Evolutionary conservation across 78 protist genomes (phyloP), one percentile per base, ranked within the genome.

Genomic region (Guillardia theta): DNA sequence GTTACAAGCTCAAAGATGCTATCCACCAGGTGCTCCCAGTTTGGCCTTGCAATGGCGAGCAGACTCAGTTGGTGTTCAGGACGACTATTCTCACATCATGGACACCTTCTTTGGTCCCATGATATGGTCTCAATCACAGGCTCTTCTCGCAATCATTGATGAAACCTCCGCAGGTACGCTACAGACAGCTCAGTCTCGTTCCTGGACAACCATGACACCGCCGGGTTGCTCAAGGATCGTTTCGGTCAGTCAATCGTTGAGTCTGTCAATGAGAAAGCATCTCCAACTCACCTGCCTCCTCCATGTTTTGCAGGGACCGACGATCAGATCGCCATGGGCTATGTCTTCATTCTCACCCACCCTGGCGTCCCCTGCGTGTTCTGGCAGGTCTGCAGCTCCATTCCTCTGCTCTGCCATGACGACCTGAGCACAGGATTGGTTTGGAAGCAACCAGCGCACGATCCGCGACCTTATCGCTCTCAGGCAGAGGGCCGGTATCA

Each of bases 131-230:
- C 70, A n/a, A n/a, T n/a, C n/a, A n/a, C n/a, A n/a, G n/a, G 4
- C 70, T 58, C 6, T 58, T 30, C 70, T 3, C 58, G 30, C 15
- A 15, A 10, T 19, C 58, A 50, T 19, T 15, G 58, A 50, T 15
- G 58, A 50, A 50, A 15, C 58, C 58, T 50, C 70, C 6, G 70
- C 70, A 58, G 70, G 45, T 78, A 78, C 48, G 90, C 10, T 48
- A 18, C 18, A 18, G 90, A 78, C 53, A 24, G 18, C 50, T 37
- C 90, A 0, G 90, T 78, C 2, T 44, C 90, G 8, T 78, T 78
- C 50, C 90, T 78, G 43, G 90, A 78, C 50, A 78, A 78, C 50
- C 90, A 78, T 48, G 90, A 78, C 90, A 78, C 90, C 6, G 90
- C 90, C 21, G 90, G 90, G 33, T 45, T 44, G 18, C 90, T 78